Evolutionary conservation across 2,329 filamentous ascomycete genomes (phyloP).

Genomic region (Apiospora saccharicola): DNA sequence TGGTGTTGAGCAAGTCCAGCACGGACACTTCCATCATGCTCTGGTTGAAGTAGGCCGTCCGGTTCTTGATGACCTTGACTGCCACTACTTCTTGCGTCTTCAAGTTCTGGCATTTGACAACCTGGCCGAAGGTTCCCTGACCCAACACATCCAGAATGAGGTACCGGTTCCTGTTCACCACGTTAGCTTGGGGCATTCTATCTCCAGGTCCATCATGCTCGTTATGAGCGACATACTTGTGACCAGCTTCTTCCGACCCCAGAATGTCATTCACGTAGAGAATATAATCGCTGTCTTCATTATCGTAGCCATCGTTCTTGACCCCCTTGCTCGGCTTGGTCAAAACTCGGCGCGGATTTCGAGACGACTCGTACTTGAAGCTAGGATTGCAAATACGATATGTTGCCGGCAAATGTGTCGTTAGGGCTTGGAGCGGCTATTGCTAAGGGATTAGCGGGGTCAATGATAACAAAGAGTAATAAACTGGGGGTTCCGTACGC

Average conservation of each 20-base stretch:
- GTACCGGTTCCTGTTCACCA: constrained; percentile 77
- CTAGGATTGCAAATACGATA: constrained; percentile 98
- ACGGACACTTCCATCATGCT: constrained; percentile 99
- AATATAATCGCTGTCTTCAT: constrained; percentile 99
- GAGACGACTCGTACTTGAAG: constrained; percentile 98
- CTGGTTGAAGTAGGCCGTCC: constrained; percentile 99
- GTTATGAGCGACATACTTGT: constrained; percentile 71
- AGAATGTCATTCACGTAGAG: constrained; percentile 99
- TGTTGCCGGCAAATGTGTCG: constrained; percentile 89
- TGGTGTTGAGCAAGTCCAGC: constrained; percentile 93
- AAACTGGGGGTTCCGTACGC: constrained; percentile 64
- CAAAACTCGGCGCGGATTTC: constrained; percentile 92
- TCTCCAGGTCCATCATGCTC: constrained; percentile 21
- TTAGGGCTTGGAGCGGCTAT: constrained; percentile 93
- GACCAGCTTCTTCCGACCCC: constrained; percentile 95
- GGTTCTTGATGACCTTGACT: constrained; percentile 99
- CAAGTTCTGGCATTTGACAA: constrained; percentile 98
- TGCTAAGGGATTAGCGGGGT: constrained; percentile 31
- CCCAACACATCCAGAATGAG: constrained; percentile 96
- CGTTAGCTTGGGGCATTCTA: background rate
- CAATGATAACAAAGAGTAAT: constrained; percentile 23
- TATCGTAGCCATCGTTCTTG: constrained; percentile 99
- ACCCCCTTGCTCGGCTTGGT: constrained; percentile 98
- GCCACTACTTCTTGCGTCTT: constrained; percentile 99
- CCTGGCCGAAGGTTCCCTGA: constrained; percentile 97